These are phyloP conservation scores for Brettanomyces sp. DNA, from an alignment of 805 yeast species.

Conservation along the genomic window DNA sequence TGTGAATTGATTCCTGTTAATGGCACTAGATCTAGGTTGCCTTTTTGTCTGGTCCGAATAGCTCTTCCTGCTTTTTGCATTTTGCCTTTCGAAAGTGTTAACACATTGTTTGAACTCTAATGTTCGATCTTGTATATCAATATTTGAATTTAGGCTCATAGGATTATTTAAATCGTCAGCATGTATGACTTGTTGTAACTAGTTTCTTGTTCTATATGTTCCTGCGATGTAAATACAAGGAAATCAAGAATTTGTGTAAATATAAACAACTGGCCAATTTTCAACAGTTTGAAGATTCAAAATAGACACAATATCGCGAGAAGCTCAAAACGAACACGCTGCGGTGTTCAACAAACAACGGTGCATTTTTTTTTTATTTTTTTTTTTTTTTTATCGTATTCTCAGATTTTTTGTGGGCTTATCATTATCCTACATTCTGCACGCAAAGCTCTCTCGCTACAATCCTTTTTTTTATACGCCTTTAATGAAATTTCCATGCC, in stretches of 20 bases:
- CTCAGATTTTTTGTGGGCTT: too few species aligned
- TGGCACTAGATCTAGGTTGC: slow-evolving; percentile 6
- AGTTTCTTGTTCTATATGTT: not conserved
- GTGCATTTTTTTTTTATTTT: too few species aligned
- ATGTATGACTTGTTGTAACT: not conserved
- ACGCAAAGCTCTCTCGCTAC: not conserved
- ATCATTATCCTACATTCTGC: too few species aligned
- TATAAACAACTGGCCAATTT: too few species aligned
- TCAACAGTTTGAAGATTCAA: not conserved
- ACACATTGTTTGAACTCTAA: slow-evolving; percentile 91
- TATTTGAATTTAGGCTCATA: slow-evolving; percentile 9
- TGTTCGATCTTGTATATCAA: slow-evolving; percentile 68
- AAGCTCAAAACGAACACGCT: not conserved
- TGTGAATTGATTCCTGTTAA: slow-evolving; percentile 52
- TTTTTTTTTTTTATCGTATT: too few species aligned
- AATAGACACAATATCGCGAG: not conserved
- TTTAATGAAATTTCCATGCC: too few species aligned
- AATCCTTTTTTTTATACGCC: too few species aligned
- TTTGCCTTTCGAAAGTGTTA: slow-evolving; percentile 55
- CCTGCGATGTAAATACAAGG: too few species aligned
- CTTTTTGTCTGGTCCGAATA: slow-evolving; percentile 13
- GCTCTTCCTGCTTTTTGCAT: slow-evolving; percentile 19
- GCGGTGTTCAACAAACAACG: not conserved
- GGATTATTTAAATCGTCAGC: not conserved
- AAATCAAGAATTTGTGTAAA: too few species aligned